Percentiles rank a stretch among this genome's conserved stretches.
Evolutionary conservation across 2,329 filamentous ascomycete genomes (phyloP).

Genomic region (Xylariomycetidae sp.): DNA sequence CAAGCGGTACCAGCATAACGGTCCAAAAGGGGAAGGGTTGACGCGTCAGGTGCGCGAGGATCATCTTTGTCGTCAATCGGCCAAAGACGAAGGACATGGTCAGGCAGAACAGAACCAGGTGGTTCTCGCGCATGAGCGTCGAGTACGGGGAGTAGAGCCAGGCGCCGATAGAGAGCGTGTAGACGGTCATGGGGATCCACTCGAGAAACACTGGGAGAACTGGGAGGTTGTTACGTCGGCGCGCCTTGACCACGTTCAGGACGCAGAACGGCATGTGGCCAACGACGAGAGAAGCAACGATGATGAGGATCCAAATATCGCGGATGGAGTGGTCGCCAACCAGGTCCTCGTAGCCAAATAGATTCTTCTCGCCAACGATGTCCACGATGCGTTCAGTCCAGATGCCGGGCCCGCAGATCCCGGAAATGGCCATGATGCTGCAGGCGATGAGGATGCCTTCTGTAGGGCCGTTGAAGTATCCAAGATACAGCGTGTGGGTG

Average conservation of each 20-base stretch:
- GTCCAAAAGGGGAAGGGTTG: slow-evolving; percentile 98
- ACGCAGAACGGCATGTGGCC: slow-evolving; percentile 86
- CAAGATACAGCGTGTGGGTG: slow-evolving; percentile 93
- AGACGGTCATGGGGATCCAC: slow-evolving; percentile 87
- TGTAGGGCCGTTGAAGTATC: slow-evolving; percentile 94
- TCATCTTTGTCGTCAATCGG: slow-evolving; percentile 98
- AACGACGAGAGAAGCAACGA: slow-evolving; percentile 58
- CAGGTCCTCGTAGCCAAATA: slow-evolving; percentile 47
- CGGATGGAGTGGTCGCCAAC: slow-evolving; percentile 70
- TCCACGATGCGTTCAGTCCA: slow-evolving; percentile 73
- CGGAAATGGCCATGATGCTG: slow-evolving; percentile 77
- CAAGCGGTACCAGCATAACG: slow-evolving; percentile 77
- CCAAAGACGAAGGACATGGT: slow-evolving; percentile 97
- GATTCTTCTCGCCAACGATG: slow-evolving; percentile 54
- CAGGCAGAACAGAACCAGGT: slow-evolving; percentile 84
- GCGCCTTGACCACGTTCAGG: slow-evolving; percentile 73
- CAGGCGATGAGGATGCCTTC: slow-evolving; percentile 90
- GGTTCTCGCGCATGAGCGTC: slow-evolving; percentile 72
- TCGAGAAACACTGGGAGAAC: slow-evolving; percentile 81
- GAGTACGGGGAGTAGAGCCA: slow-evolving; percentile 93
- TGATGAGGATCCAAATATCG: slow-evolving; percentile 78
- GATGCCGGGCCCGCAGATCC: slow-evolving; percentile 80
- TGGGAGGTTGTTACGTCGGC: slow-evolving; percentile 64
- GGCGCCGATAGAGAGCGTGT: slow-evolving; percentile 64
- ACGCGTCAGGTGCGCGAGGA: slow-evolving; percentile 85